Conservation (phyloP, 2,329 filamentous ascomycete species). For the Diaporthe sp. region DNA sequence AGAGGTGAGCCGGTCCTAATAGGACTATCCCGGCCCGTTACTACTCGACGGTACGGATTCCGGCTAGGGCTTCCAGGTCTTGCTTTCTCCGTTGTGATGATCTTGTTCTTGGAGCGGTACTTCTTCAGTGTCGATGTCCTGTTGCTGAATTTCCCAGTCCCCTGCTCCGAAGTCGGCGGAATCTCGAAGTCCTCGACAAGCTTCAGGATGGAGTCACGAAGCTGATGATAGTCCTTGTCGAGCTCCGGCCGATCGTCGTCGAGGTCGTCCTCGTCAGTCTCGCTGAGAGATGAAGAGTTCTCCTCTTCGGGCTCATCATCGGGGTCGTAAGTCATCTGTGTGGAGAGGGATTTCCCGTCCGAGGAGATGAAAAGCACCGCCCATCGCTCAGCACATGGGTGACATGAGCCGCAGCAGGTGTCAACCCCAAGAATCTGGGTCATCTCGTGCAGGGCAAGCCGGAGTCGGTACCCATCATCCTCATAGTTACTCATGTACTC, state of each 20-base stretch:
- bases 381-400: conserved; percentile 88
- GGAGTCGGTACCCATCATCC: conserved; percentile 75
- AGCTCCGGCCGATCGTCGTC: conserved; percentile 72
- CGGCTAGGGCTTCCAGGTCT: conserved; percentile 60
- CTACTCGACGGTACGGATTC: conserved; percentile 66
- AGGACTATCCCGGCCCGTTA: conserved; percentile 45
- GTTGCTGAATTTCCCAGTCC: conserved; percentile 76
- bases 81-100: conserved; percentile 62
- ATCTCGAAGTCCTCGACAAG: conserved; percentile 88
- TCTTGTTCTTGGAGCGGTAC: conserved; percentile 71
- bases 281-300: conserved; percentile 69
- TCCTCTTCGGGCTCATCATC: conserved; percentile 75
- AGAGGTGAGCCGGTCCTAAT: conserved; percentile 40
- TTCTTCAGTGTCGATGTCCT: conserved; percentile 73
- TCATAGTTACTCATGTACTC: conserved; percentile 67
- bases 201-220: conserved; percentile 84
- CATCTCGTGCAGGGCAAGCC: conserved; percentile 79
- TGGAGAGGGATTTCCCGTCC: conserved; percentile 78
- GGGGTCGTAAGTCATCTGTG: conserved; percentile 79
- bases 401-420: conserved; percentile 75
- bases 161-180: conserved; percentile 74
- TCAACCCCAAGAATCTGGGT: conserved; percentile 74
- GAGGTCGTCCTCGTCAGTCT: conserved; percentile 73
- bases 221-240: conserved; percentile 83
- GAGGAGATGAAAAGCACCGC: conserved; percentile 83